phyloP scores from a whole-genome alignment of 1,139 yeast species.

The Nakaseomyces bracarensis region DNA sequence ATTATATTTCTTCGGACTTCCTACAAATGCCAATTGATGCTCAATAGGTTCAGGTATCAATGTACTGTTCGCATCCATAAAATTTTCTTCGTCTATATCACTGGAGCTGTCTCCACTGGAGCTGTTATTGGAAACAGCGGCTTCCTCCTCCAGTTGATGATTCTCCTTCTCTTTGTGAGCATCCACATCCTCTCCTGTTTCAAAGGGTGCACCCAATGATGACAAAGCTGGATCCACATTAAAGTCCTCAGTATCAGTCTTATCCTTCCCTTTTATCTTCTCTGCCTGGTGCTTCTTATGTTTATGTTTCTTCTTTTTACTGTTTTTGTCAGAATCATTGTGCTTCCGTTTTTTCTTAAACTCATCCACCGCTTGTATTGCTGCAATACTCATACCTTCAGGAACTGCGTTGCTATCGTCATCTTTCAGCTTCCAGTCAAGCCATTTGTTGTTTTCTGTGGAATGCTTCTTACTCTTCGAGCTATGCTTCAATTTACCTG shows the following conservation, averaged over 20 bases:
- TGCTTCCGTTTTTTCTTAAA: background rate
- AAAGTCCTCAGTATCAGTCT: background rate
- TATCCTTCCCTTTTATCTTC: conserved; percentile 3
- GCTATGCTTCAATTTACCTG: conserved; percentile 16
- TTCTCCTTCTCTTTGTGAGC: too few species aligned
- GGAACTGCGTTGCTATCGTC: too few species aligned
- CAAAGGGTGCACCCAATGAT: background rate
- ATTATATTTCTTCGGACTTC: background rate
- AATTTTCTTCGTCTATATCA: background rate
- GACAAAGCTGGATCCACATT: conserved; percentile 3
- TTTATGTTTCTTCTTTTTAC: background rate
- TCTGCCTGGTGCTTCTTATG: conserved; percentile 3
- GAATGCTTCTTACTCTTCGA: conserved; percentile 8
- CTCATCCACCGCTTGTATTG: conserved; percentile 28
- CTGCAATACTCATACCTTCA: conserved; percentile 28
- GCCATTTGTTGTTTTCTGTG: conserved; percentile 15
- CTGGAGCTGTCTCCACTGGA: too few species aligned
- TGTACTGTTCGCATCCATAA: background rate
- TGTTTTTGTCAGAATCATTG: background rate
- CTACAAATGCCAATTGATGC: background rate
- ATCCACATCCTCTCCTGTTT: background rate
- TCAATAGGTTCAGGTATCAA: background rate
- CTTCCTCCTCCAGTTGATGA: background rate
- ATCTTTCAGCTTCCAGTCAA: background rate
- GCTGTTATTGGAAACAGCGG: background rate